Conservation (phyloP, 176 grass and related monocot genomes). For the Triticum aestivum region DNA sequence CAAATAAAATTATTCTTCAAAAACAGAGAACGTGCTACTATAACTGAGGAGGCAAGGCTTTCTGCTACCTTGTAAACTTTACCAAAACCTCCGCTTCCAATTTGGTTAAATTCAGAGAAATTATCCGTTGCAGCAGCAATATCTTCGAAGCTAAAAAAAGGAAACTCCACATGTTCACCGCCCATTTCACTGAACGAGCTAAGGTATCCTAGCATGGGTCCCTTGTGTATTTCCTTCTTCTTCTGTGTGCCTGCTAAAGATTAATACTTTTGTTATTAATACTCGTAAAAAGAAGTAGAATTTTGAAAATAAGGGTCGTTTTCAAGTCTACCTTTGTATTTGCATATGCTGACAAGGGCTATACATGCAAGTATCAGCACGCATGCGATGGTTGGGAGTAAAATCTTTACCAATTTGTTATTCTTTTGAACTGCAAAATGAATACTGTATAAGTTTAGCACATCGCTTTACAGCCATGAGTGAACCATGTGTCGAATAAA, state of each 20-base stretch:
- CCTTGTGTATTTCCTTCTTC: not conserved
- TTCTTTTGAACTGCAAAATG: not conserved
- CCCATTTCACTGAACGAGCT: not conserved
- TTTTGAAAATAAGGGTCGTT: not conserved
- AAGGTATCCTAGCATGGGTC: not conserved
- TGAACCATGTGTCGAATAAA: too few relatives aligned
- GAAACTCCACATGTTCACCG: too few relatives aligned
- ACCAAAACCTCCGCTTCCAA: too few relatives aligned
- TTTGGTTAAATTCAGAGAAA: too few relatives aligned
- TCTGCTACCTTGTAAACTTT: not conserved
- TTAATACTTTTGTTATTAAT: not conserved
- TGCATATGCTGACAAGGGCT: not conserved
- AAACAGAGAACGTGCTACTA: too few relatives aligned
- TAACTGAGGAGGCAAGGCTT: too few relatives aligned
- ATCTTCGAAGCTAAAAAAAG: too few relatives aligned
- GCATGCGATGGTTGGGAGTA: not conserved
- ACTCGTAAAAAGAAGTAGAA: not conserved
- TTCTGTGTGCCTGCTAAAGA: not conserved
- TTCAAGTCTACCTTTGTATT: slow-evolving; percentile 15
- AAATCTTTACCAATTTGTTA: not conserved
- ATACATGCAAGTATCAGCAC: not conserved
- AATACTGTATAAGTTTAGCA: too few relatives aligned
- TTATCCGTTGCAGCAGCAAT: too few relatives aligned
- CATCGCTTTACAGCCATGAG: too few relatives aligned
- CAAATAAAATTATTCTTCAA: too few relatives aligned